Evolutionary conservation across 352 stramenopile genomes (phyloP).

Genomic region (Stephanocyclus meneghinianus): DNA sequence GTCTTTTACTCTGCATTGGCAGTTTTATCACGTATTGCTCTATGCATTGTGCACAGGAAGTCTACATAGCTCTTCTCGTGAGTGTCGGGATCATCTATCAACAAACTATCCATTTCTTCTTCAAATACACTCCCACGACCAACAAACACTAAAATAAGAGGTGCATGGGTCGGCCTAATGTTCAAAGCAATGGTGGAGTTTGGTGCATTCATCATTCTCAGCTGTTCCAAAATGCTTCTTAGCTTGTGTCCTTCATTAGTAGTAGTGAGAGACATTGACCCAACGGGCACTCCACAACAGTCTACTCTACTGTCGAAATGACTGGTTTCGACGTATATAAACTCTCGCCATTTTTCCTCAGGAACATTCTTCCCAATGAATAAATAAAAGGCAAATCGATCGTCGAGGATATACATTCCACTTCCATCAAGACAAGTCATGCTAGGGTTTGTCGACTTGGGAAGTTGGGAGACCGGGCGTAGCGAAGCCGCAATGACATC

Average conservation of each 20-base stretch:
- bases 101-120: slow-evolving; percentile 56
- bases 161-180: slow-evolving; percentile 40
- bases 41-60: slow-evolving; percentile 54
- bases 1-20: background rate
- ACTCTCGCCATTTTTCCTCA: slow-evolving; percentile 35
- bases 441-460: slow-evolving; percentile 55
- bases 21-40: slow-evolving; percentile 34
- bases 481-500: slow-evolving; percentile 43
- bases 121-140: slow-evolving; percentile 52
- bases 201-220: slow-evolving; percentile 45
- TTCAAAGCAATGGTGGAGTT: slow-evolving; percentile 43
- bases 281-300: slow-evolving; percentile 27
- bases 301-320: slow-evolving; percentile 5
- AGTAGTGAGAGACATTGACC: slow-evolving; percentile 24
- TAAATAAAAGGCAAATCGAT: slow-evolving; percentile 63
- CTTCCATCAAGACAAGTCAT: slow-evolving; percentile 61
- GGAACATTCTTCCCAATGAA: slow-evolving; percentile 59
- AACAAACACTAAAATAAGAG: slow-evolving; percentile 51
- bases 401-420: slow-evolving; percentile 71
- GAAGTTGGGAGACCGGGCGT: slow-evolving; percentile 48
- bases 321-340: slow-evolving; percentile 32
- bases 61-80: slow-evolving; percentile 61
- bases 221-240: slow-evolving; percentile 41
- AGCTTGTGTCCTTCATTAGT: slow-evolving; percentile 40
- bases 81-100: slow-evolving; percentile 57